Conservation (phyloP, 192 early-diverging fungal genomes). For the Coemansia sp. region DNA sequence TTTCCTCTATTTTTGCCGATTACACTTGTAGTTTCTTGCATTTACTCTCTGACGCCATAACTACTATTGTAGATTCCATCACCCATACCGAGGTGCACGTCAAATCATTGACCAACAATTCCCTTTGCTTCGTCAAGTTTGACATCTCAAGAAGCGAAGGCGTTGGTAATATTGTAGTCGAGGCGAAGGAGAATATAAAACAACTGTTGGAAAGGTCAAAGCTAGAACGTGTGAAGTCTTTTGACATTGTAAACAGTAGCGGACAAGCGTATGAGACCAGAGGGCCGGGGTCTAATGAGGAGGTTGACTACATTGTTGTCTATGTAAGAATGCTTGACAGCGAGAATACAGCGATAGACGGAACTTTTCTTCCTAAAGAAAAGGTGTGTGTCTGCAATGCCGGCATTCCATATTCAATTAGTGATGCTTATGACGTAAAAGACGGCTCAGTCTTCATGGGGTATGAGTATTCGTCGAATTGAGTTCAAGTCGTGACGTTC, state of each 20-base stretch:
- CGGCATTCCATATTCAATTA: no score
- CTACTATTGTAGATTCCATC: not conserved
- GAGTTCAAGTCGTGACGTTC: no score
- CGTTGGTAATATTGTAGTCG: not conserved
- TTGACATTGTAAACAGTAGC: not conserved
- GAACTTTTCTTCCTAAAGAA: no score
- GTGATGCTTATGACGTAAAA: no score
- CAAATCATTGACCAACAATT: not conserved
- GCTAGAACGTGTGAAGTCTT: not conserved
- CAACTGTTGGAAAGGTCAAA: not conserved
- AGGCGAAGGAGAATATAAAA: not conserved
- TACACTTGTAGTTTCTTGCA: not conserved
- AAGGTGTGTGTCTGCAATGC: no score
- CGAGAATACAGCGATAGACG: not conserved
- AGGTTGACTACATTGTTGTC: not conserved
- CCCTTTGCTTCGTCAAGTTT: not conserved
- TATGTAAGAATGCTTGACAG: not conserved
- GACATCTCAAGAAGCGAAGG: not conserved
- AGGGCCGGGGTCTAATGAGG: not conserved
- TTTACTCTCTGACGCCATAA: not conserved
- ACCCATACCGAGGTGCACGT: not conserved
- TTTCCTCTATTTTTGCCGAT: not conserved
- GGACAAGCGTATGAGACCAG: not conserved
- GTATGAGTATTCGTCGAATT: no score
- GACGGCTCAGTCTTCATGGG: no score